phyloP scores from a whole-genome alignment of 177 flowering plant genomes.

The Vitis hybrid region DNA sequence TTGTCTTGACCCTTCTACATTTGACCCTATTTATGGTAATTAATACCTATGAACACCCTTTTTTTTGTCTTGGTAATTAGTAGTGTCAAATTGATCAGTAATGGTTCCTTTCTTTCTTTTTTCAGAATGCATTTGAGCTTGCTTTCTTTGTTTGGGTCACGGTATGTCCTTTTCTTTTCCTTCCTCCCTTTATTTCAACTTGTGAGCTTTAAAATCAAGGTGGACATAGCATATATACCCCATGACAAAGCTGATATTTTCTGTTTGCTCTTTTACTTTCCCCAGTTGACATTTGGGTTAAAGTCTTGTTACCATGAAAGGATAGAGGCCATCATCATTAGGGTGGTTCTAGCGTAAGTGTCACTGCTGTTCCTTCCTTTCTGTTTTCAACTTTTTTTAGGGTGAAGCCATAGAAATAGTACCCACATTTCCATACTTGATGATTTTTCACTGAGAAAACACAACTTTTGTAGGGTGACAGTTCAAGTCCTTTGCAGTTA shows the following conservation, averaged over 20 bases:
- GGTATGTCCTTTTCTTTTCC: constrained; percentile 26
- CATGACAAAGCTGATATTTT: not conserved
- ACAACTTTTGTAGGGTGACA: constrained; percentile 36
- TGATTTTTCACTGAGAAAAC: not conserved
- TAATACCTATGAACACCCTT: not conserved
- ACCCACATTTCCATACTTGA: not conserved
- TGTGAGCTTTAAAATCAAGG: not conserved
- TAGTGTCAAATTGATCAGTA: not conserved
- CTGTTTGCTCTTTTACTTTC: not conserved
- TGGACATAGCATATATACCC: not conserved
- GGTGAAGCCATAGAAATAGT: not conserved
- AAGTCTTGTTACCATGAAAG: constrained; percentile 67
- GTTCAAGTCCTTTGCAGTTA: constrained; percentile 71
- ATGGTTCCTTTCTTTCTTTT: not conserved
- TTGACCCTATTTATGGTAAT: constrained; percentile 58
- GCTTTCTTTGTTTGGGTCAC: constrained; percentile 69
- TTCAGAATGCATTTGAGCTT: constrained; percentile 68
- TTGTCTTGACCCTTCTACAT: constrained; percentile 52
- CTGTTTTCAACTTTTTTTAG: not conserved
- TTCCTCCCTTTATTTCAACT: not conserved
- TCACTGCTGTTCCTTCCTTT: not conserved
- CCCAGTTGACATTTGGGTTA: constrained; percentile 61
- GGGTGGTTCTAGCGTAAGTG: constrained; percentile 66
- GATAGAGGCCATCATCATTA: constrained; percentile 28
- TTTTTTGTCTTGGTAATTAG: no score